These are phyloP conservation scores for Colletotrichum echinochloae DNA, from an alignment of 2,329 filamentous ascomycete species.

Conservation along the genomic window DNA sequence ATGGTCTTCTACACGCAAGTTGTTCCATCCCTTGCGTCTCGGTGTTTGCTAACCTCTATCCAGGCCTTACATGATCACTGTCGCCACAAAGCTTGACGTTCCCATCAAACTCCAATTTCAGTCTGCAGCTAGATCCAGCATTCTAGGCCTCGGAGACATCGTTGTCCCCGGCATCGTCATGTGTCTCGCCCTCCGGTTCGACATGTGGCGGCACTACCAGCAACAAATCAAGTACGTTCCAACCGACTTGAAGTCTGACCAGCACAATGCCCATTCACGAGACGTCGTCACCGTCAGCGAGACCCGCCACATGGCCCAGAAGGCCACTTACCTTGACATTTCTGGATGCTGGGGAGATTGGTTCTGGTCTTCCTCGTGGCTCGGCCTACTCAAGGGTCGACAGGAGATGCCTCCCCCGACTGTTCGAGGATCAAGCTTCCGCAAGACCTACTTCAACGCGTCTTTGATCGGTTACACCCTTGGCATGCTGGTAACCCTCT, in stretches of 20 bases:
- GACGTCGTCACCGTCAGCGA: slow-evolving; percentile 51
- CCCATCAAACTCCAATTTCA: slow-evolving; percentile 91
- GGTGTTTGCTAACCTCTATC: slow-evolving; percentile 41
- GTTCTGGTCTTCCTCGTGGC: slow-evolving; percentile 74
- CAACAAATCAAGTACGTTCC: slow-evolving; percentile 67
- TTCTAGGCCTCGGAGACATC: slow-evolving; percentile 95
- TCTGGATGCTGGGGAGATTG: slow-evolving; percentile 85
- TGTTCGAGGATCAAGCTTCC: slow-evolving; percentile 67
- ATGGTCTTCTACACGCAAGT: slow-evolving; percentile 87
- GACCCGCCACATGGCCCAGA: slow-evolving; percentile 54
- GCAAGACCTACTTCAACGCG: slow-evolving; percentile 87
- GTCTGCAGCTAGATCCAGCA: slow-evolving; percentile 74
- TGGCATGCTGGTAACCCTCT: slow-evolving; percentile 82
- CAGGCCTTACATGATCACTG: slow-evolving; percentile 84
- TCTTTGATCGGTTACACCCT: slow-evolving; percentile 80
- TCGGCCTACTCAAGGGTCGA: slow-evolving; percentile 42
- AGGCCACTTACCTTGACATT: slow-evolving; percentile 66
- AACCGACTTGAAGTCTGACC: slow-evolving; percentile 50
- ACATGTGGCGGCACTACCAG: slow-evolving; percentile 86
- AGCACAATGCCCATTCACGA: slow-evolving; percentile 49
- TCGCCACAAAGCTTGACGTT: slow-evolving; percentile 89
- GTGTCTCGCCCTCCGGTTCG: slow-evolving; percentile 88
- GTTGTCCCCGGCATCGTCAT: slow-evolving; percentile 93
- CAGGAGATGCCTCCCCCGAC: slow-evolving; percentile 46
- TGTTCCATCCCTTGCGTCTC: not conserved